These are phyloP conservation scores for Chimonanthus salicifolius DNA, from an alignment of 164 flowering plant species.

Conservation along the genomic window DNA sequence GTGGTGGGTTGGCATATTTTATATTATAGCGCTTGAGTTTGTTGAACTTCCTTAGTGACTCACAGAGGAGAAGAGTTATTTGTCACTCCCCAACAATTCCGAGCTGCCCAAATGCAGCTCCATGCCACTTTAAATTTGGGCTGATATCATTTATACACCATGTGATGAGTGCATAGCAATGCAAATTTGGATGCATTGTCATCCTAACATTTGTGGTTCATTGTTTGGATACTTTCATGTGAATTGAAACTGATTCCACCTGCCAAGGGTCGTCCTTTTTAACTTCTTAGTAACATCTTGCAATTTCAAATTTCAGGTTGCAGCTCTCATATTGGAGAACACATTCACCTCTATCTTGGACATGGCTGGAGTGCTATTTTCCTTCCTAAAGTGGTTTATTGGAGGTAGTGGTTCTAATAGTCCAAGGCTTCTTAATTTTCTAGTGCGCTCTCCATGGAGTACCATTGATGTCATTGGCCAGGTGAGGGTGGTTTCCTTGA, in stretches of 20 bases:
- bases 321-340: constrained; percentile 85
- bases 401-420: constrained; percentile 80
- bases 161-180: no score
- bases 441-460: constrained; percentile 96
- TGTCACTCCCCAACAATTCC: no score
- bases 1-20: no score
- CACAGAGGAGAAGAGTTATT: no score
- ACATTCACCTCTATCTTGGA: constrained; percentile 98
- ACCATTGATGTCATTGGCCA: constrained; percentile 77
- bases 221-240: neutral
- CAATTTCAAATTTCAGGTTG: constrained; percentile 42
- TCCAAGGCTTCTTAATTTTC: constrained; percentile 63
- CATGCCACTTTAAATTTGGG: no score
- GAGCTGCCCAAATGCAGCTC: no score
- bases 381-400: constrained; percentile 88
- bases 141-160: no score
- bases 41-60: no score
- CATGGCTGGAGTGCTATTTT: constrained; percentile 94
- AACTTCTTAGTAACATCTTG: neutral
- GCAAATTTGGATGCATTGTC: neutral
- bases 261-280: neutral
- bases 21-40: no score
- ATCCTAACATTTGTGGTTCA: neutral
- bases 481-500: constrained; percentile 35
- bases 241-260: neutral